phyloP scores from a whole-genome alignment of 352 stramenopile species.

The Globisporangium middletonii region DNA sequence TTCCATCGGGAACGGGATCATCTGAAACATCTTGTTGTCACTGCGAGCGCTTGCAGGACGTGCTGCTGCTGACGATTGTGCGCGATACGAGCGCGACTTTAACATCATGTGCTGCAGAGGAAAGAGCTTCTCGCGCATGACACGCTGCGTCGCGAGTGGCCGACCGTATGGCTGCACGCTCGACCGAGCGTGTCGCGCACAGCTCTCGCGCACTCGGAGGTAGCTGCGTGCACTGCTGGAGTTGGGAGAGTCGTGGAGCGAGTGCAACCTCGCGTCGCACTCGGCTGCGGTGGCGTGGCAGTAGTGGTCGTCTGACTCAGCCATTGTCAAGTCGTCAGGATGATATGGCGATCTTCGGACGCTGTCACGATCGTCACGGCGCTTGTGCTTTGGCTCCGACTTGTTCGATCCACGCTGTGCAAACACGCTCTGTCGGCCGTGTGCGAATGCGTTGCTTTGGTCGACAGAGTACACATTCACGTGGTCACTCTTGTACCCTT shows the following conservation, averaged over 20 bases:
- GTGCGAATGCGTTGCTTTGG: no score
- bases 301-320: no score
- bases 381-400: background rate
- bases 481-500: no score
- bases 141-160: background rate
- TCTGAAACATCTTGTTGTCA: constrained; percentile 3
- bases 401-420: no score
- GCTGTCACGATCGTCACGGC: background rate
- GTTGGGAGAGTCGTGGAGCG: background rate
- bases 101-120: constrained; percentile 1
- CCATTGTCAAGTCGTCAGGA: no score
- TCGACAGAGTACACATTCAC: no score
- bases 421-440: no score
- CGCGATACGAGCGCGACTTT: no score
- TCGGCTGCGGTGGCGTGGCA: background rate
- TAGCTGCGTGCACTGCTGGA: background rate
- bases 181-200: background rate
- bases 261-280: constrained; percentile 15
- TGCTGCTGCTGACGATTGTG: constrained; percentile 1
- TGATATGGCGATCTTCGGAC: background rate
- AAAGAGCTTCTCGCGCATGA: constrained; percentile 20
- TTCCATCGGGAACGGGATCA: constrained; percentile 14
- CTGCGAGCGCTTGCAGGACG: constrained; percentile 6
- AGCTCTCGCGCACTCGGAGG: background rate
- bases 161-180: background rate